Base-by-base conservation (phyloP, 2,329 filamentous ascomycete genomes). In the Ophiostoma australiae region DNA sequence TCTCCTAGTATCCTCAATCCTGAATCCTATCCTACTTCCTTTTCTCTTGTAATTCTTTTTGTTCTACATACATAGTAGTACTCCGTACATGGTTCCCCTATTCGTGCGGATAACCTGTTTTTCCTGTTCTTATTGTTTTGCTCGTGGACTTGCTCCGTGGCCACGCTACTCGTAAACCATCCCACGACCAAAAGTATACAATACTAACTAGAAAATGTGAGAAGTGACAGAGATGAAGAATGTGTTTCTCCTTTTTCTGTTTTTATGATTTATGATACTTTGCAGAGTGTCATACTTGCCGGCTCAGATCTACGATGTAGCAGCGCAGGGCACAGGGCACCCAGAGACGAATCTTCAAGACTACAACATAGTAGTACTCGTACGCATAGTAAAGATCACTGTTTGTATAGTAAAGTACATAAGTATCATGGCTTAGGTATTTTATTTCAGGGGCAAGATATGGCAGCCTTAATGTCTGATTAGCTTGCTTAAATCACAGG, bases 221-320 rank as follows among this genome's bases (percentile, higher is more conserved):
- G 27, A 63, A 33, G 27, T 63, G 58, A 63, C 58, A 63, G 58
- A 35, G 27, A 33, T 63, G 58, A 33, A 33, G 27, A 31, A 17
- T 23, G 15, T 1, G 8, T 8, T 7, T 31, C 13, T 17, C 15
- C 11, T 17, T 17, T 63, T 33, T 35, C 13, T 17, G 58, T 17
- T 33, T 48, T 48, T 48, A 48, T 48, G 44, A 48, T 48, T 48
- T 48, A 7, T 48, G 20, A n/a, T n/a, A n/a, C 20, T 48, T 48
- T n/a, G 8, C 5, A 48, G 44, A 5, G 17, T 20, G 20, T 48
- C 3, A 20, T 48, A 17, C 58, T 33, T 63, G 15, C 58, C 58
- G 58, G 52, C 52, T 8, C n/a, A 58, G 52, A 58, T 58, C 52
- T 58, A 58, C n/a, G 52, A 58, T 58, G n/a, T 58, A 58, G 8